Conservation (phyloP, 169 alveolate species). For the Plasmodium gallinaceum region DNA sequence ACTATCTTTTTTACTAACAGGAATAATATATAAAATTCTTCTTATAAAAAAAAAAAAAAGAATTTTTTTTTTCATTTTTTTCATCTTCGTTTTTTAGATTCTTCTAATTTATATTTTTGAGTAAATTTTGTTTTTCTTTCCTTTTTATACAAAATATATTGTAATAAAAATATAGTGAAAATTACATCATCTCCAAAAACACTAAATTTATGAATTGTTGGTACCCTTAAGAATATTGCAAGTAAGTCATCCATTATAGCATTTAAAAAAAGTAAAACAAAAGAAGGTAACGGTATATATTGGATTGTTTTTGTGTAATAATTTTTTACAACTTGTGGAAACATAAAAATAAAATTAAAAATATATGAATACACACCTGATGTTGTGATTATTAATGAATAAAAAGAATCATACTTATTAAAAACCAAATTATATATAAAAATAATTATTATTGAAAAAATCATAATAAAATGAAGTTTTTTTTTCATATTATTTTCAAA, state of each 20-base stretch:
- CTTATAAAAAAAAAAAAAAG: background rate
- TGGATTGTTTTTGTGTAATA: constrained; percentile 15
- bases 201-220: constrained; percentile 25
- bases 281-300: background rate
- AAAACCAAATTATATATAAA: constrained; percentile 29
- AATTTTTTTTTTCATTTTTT: background rate
- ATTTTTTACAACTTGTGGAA: constrained; percentile 47
- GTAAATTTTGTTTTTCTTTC: background rate
- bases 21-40: background rate
- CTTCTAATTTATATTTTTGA: background rate
- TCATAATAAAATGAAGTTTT: constrained; percentile 11
- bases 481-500: constrained; percentile 24
- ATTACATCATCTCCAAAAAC: constrained; percentile 36
- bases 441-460: background rate
- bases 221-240: constrained; percentile 29
- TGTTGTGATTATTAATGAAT: constrained; percentile 20
- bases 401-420: constrained; percentile 31
- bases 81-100: constrained; percentile 19
- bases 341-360: constrained; percentile 52
- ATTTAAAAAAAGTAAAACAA: constrained; percentile 27
- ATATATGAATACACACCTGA: constrained; percentile 26
- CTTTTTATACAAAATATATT: constrained; percentile 40
- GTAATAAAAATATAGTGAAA: constrained; percentile 28
- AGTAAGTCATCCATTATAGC: constrained; percentile 41
- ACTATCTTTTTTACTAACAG: background rate